Evolutionary conservation across 345 rosid genomes (phyloP).

Genomic region (Lepidium africanum): DNA sequence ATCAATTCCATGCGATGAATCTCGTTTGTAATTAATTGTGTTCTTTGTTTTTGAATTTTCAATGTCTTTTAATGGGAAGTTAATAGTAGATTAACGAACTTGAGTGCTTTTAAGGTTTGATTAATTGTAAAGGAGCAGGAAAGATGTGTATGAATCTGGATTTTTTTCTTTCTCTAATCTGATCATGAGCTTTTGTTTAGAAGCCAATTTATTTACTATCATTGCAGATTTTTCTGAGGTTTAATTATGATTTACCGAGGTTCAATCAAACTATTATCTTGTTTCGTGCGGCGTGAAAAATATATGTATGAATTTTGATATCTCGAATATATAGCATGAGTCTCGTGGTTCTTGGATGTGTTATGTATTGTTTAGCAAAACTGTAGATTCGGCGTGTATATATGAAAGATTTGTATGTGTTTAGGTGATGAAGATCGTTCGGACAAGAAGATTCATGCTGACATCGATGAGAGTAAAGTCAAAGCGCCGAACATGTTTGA

Average conservation of each 20-base stretch:
- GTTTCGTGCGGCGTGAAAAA: neutral
- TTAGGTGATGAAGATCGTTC: slow-evolving; percentile 13
- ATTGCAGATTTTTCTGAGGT: neutral
- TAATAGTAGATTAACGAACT: too few relatives aligned
- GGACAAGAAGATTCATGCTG: slow-evolving; percentile 31
- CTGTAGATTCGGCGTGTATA: neutral
- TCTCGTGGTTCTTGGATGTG: neutral
- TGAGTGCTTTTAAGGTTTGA: neutral
- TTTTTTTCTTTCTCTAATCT: neutral
- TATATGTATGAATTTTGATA: neutral
- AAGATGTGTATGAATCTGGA: neutral
- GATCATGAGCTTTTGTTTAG: neutral
- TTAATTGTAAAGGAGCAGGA: neutral
- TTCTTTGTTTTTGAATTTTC: neutral
- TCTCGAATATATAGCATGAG: neutral
- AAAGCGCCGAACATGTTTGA: slow-evolving; percentile 58
- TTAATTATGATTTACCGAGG: neutral
- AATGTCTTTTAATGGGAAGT: too few relatives aligned
- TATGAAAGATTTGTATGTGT: neutral
- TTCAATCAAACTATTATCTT: neutral
- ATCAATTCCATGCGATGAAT: neutral
- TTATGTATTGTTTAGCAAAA: neutral
- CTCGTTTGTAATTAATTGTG: neutral
- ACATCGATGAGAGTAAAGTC: slow-evolving; percentile 38
- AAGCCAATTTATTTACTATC: neutral